Percentiles rank a stretch among this genome's conserved stretches.
Conservation (phyloP, 2,329 filamentous ascomycete genomes). For the Aspergillus thermomutatus region DNA sequence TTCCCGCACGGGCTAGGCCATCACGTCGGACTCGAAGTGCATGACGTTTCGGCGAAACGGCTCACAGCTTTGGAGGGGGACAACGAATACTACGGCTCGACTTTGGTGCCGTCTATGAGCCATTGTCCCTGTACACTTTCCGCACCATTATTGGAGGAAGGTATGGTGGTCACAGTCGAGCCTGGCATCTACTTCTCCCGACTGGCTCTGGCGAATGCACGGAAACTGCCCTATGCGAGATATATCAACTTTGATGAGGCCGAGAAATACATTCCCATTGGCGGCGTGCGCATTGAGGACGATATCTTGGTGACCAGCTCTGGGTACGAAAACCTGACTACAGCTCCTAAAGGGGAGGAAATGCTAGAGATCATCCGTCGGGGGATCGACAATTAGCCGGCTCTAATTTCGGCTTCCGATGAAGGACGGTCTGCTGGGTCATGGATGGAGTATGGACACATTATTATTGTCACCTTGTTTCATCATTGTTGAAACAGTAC, state of each 20-base stretch:
- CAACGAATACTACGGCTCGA: slow-evolving; percentile 11
- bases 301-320: slow-evolving; percentile 69
- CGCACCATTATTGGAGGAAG: slow-evolving; percentile 43
- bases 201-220: slow-evolving; percentile 34
- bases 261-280: slow-evolving; percentile 38
- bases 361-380: slow-evolving; percentile 40
- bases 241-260: slow-evolving; percentile 41
- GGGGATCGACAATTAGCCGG: slow-evolving; percentile 13
- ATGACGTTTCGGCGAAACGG: slow-evolving; percentile 38
- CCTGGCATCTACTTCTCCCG: slow-evolving; percentile 49
- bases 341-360: slow-evolving; percentile 64
- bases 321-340: slow-evolving; percentile 70
- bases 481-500: background rate
- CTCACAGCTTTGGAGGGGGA: slow-evolving; percentile 29
- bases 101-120: slow-evolving; percentile 13
- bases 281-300: slow-evolving; percentile 46
- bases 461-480: background rate
- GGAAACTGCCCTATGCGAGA: slow-evolving; percentile 26
- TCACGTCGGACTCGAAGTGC: slow-evolving; percentile 51
- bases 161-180: slow-evolving; percentile 57
- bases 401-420: background rate
- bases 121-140: slow-evolving; percentile 32
- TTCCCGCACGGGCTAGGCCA: slow-evolving; percentile 55
- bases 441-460: background rate
- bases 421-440: background rate